phyloP scores from a whole-genome alignment of 805 yeast genomes.

The Metschnikowia koreensis region DNA sequence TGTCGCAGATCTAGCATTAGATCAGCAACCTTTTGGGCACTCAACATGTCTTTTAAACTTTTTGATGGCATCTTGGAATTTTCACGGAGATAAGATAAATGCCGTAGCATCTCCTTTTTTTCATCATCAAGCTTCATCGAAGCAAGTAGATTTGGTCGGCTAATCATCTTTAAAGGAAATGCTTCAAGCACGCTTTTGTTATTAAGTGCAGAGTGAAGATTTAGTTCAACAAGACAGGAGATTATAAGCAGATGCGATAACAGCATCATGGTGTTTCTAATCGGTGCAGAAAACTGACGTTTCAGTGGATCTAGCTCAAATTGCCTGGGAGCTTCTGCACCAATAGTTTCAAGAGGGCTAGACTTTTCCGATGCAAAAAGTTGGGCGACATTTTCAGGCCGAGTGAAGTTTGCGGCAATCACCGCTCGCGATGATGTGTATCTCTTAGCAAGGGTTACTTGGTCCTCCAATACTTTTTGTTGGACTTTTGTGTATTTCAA shows the following conservation, averaged over 20 bases:
- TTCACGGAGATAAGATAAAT: slow-evolving; percentile 10
- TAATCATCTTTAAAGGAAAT: slow-evolving; percentile 1
- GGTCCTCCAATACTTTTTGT: background rate
- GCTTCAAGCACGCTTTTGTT: background rate
- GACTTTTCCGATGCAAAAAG: slow-evolving; percentile 2
- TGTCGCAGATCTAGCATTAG: slow-evolving; percentile 14
- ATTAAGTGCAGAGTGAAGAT: slow-evolving; percentile 22
- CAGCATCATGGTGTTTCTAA: slow-evolving; percentile 24
- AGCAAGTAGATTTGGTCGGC: slow-evolving; percentile 20
- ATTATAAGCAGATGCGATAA: slow-evolving; percentile 25
- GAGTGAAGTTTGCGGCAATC: background rate
- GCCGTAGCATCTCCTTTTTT: slow-evolving; percentile 20
- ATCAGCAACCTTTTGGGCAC: background rate
- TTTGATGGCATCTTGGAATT: background rate
- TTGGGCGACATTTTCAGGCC: slow-evolving; percentile 9
- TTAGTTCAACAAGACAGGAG: slow-evolving; percentile 29
- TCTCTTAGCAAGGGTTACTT: background rate
- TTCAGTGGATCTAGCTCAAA: background rate
- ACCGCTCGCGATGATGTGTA: slow-evolving; percentile 1
- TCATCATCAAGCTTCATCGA: slow-evolving; percentile 17
- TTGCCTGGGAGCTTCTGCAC: background rate
- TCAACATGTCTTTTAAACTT: background rate
- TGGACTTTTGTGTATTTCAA: background rate
- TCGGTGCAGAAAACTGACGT: slow-evolving; percentile 17
- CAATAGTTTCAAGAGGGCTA: background rate